phyloP scores from a whole-genome alignment of 2,329 filamentous ascomycete genomes.

The Bertia moriformis region DNA sequence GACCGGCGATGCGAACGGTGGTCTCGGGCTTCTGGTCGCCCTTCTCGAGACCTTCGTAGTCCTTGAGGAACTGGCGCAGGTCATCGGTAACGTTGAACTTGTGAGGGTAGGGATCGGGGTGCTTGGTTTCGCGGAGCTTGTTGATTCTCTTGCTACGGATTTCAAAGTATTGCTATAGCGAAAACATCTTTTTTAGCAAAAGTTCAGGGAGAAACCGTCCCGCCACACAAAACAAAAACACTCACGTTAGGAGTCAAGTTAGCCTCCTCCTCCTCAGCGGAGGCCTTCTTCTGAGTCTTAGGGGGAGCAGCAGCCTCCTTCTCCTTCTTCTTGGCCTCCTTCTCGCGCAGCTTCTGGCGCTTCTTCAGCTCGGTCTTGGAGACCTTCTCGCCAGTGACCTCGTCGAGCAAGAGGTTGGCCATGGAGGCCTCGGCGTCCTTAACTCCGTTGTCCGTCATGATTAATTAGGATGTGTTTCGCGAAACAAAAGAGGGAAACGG shows the following conservation, averaged over 20 bases:
- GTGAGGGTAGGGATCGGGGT: constrained; percentile 82
- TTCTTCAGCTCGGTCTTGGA: constrained; percentile 89
- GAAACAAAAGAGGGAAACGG: not conserved
- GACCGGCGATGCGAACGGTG: constrained; percentile 63
- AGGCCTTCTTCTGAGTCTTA: constrained; percentile 39
- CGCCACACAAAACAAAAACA: constrained; percentile 9
- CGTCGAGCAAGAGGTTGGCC: constrained; percentile 71
- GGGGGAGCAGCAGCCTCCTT: constrained; percentile 59
- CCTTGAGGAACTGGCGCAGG: constrained; percentile 62
- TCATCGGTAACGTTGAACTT: constrained; percentile 79
- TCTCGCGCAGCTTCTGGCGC: constrained; percentile 78
- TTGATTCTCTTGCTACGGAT: constrained; percentile 72
- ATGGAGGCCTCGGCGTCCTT: constrained; percentile 22
- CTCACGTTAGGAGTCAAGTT: constrained; percentile 62
- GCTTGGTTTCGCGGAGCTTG: constrained; percentile 56
- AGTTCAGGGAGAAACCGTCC: not conserved
- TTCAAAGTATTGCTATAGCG: constrained; percentile 74
- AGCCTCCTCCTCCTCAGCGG: constrained; percentile 43
- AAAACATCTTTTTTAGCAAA: constrained; percentile 1
- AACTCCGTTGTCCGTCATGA: constrained; percentile 9
- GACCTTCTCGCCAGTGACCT: constrained; percentile 76
- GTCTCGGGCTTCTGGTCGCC: constrained; percentile 69
- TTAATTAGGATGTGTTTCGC: not conserved
- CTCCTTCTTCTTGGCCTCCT: constrained; percentile 76
- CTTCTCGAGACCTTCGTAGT: constrained; percentile 71